A percentile compares a stretch with the other conserved stretches of the same genome.
phyloP scores from a whole-genome alignment of 148 eudicot genomes.

The Nyssa sinensis region DNA sequence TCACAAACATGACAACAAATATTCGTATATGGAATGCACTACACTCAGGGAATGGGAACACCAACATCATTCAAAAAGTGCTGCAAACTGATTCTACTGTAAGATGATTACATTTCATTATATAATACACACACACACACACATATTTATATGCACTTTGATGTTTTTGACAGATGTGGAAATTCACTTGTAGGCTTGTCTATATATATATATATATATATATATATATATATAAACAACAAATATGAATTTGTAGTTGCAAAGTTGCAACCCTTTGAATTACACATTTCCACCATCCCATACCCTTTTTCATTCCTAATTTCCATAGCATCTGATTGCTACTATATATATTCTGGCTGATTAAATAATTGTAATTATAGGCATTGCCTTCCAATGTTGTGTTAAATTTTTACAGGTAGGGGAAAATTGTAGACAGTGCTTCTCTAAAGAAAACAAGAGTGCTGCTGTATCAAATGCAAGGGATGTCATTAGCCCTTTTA shows the following conservation, averaged over 20 bases:
- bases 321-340: background rate
- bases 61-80: slow-evolving; percentile 23
- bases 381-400: background rate
- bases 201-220: too few relatives aligned
- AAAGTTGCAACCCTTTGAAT: too few relatives aligned
- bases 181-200: background rate
- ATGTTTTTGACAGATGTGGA: too few relatives aligned
- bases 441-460: background rate
- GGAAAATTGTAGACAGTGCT: slow-evolving; percentile 1
- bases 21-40: slow-evolving; percentile 50
- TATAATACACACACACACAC: too few relatives aligned
- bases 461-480: slow-evolving; percentile 3
- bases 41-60: slow-evolving; percentile 28
- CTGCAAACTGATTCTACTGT: slow-evolving; percentile 25
- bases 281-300: background rate
- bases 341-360: background rate
- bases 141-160: too few relatives aligned
- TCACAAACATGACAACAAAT: slow-evolving; percentile 39
- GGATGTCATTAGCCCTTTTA: slow-evolving; percentile 18
- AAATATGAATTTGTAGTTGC: too few relatives aligned
- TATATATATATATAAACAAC: too few relatives aligned
- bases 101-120: too few relatives aligned
- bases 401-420: slow-evolving; percentile 5
- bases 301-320: background rate
- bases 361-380: background rate